A percentile compares a stretch with the other conserved stretches of the same genome.
phyloP scores from a whole-genome alignment of 148 eudicot species.

The Cornus kousa region DNA sequence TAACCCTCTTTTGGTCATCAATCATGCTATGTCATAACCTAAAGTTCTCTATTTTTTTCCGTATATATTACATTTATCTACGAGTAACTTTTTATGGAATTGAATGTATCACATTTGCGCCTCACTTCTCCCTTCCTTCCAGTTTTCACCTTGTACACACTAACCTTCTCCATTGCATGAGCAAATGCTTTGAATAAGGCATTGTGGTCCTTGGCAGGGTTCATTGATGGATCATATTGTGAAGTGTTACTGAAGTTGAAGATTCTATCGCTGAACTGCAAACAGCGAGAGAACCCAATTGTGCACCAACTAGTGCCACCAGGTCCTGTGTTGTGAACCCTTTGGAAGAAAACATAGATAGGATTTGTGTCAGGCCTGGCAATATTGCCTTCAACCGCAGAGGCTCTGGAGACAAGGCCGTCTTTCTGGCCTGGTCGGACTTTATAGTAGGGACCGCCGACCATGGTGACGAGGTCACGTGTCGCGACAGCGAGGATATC shows the following conservation, averaged over 20 bases:
- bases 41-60: too few species aligned
- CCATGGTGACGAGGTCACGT: too few species aligned
- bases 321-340: conserved; percentile 58
- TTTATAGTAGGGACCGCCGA: too few species aligned
- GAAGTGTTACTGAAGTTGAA: conserved; percentile 40
- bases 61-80: too few species aligned
- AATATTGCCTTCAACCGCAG: too few species aligned
- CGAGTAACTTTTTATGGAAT: conserved; percentile 19
- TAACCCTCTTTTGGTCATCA: too few species aligned
- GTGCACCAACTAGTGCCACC: conserved; percentile 70
- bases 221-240: conserved; percentile 43
- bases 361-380: conserved; percentile 48
- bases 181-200: conserved; percentile 62
- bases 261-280: conserved; percentile 58
- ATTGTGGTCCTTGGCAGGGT: too few species aligned
- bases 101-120: conserved; percentile 57
- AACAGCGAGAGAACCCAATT: conserved; percentile 77
- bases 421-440: too few species aligned
- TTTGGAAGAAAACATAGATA: conserved; percentile 46
- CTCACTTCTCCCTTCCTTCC: conserved; percentile 60
- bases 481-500: too few species aligned
- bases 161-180: conserved; percentile 52
- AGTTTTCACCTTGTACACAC: conserved; percentile 39
- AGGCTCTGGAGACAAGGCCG: too few species aligned
- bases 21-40: too few species aligned